Base-by-base conservation (phyloP, 148 eudicot species). In the Spergularia marina region DNA sequence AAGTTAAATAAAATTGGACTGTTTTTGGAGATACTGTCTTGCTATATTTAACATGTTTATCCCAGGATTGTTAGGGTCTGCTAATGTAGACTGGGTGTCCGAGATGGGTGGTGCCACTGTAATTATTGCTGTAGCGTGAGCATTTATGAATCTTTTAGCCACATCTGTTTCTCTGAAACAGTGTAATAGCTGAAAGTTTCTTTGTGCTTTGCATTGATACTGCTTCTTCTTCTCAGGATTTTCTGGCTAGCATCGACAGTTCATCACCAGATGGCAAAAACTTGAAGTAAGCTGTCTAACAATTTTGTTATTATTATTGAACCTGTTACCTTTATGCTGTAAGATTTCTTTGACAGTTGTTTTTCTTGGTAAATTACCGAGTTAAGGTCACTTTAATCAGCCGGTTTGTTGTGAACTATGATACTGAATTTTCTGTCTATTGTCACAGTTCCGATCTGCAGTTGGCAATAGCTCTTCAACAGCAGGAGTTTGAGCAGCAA, bases 391-490 rank as follows among this genome's bases (percentile, higher is more conserved):
- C 34, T 68, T 61, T 47, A 51, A 25, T 21, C 40, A 39, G 17
- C 13, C 23, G 12, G 9, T 55, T 54, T 16, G n/a, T 53, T 65
- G 51, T 23, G 60, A 23, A 65, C 55, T 56, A n/a, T n/a, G 49
- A 53, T 40, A 34, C 69, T 49, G 64, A 30, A 8, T 23, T 53
- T 18, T 12, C 67, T 66, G 15, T 58, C 36, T 39, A 12, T 62
- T 82, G 40, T 72, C 53, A 76, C 91, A 91, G 98, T 75, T 89
- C 97, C 77, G 98, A 94, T 88, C 72, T 89, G 79, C 96, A 91
- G 77, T 71, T 94, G 80, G 98, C 98, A 16, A 85, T 90, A 76
- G 96, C 96, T 82, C 88, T 94, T 81, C 98, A 94, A 77, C 91
- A 91, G 65, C 93, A 94, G 82, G 98, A 94, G 79, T 90, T 91